Evolutionary conservation across 306 rosid genomes (phyloP).

Genomic region (Vigna trinervia): DNA sequence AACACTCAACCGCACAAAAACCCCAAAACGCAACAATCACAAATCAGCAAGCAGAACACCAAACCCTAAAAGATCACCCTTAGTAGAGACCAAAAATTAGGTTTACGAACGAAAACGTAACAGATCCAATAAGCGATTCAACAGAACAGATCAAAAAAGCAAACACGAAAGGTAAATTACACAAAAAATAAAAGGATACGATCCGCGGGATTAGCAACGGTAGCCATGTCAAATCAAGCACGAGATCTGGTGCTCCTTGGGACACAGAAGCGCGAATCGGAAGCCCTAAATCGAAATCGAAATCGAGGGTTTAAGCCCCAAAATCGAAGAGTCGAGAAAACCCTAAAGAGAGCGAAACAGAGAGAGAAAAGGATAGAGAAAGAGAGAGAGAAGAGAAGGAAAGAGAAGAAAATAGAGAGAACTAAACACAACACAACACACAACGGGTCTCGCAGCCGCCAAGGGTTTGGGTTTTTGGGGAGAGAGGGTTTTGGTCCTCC

Average conservation of each 20-base stretch:
- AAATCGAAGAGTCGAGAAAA: conserved; percentile 49
- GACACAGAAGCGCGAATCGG: not conserved
- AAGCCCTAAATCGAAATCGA: conserved; percentile 47
- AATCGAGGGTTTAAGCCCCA: conserved; percentile 50
- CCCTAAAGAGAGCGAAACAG: conserved; percentile 49
- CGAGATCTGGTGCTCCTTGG: conserved; percentile 54
- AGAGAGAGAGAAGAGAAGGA: conserved; percentile 1
- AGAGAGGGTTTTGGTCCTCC: conserved; percentile 86
- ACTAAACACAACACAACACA: not conserved
- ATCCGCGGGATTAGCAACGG: conserved; percentile 85
- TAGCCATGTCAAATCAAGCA: conserved; percentile 66
- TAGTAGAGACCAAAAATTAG: not conserved
- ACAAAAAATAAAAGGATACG: conserved; percentile 73
- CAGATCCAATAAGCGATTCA: conserved; percentile 42
- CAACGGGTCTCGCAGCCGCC: conserved; percentile 96
- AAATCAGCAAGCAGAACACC: not conserved
- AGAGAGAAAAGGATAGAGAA: not conserved
- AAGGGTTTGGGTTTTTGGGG: conserved; percentile 91
- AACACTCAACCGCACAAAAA: not conserved
- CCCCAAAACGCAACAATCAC: not conserved
- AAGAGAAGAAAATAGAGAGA: conserved; percentile 12
- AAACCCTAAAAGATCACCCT: conserved; percentile 28
- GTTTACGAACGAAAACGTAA: not conserved
- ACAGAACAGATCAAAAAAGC: conserved; percentile 41
- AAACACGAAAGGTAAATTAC: not conserved